These are phyloP conservation scores for Phoenix dactylifera DNA, from an alignment of 176 grass and related monocot species.

Conservation along the genomic window DNA sequence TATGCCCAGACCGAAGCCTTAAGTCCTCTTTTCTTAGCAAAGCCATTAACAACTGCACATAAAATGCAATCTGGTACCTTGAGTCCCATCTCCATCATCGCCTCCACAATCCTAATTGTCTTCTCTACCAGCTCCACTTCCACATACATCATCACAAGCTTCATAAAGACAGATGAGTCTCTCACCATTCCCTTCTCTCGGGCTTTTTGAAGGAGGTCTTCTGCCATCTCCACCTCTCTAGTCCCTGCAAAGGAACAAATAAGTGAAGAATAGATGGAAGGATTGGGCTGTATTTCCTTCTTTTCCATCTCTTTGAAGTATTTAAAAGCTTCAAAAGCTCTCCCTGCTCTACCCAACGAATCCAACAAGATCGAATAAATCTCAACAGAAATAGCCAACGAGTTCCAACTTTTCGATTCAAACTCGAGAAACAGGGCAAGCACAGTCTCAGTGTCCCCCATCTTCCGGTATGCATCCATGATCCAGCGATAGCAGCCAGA, in stretches of 20 bases:
- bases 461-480: too few relatives aligned
- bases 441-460: too few relatives aligned
- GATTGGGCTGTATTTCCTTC: constrained; percentile 32
- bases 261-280: constrained; percentile 52
- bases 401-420: too few relatives aligned
- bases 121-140: constrained; percentile 50
- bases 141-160: constrained; percentile 63
- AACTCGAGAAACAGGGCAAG: too few relatives aligned
- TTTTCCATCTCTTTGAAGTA: constrained; percentile 69
- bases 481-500: too few relatives aligned
- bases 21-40: constrained; percentile 56
- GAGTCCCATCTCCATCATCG: constrained; percentile 56
- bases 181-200: constrained; percentile 42
- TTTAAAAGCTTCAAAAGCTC: constrained; percentile 45
- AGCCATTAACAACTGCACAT: constrained; percentile 72
- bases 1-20: constrained; percentile 71
- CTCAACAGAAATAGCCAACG: too few relatives aligned
- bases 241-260: constrained; percentile 57
- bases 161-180: constrained; percentile 73
- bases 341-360: too few relatives aligned
- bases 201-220: constrained; percentile 65
- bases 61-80: constrained; percentile 68
- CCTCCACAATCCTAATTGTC: constrained; percentile 42
- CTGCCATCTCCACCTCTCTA: constrained; percentile 34
- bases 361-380: too few relatives aligned